Evolutionary conservation across 2,329 filamentous ascomycete species (phyloP), one percentile per base, ranked within the genome.

Genomic region (Ophiostoma populinum): DNA sequence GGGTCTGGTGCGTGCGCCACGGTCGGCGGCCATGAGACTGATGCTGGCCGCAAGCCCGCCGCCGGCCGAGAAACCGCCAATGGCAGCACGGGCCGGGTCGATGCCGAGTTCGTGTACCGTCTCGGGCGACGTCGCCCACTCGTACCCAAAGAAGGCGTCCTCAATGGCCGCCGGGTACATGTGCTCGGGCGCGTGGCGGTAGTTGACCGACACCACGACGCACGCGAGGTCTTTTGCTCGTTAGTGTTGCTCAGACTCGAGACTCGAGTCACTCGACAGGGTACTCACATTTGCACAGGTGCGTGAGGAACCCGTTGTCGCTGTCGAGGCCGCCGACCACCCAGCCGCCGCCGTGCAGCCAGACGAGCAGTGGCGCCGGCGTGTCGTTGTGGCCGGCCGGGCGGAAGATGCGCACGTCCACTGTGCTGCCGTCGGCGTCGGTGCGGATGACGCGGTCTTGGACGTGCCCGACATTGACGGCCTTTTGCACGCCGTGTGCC

Each of bases 341-440:
- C 65, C 66, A 73, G 4, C 67, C 68, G 1, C 67, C 67, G 5
- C 67, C 68, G 43, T 73, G 68, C 44, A 61, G 67, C 46, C 68
- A 74, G 4, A 72, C 43, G 47, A 65, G 59, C 7, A 63, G 57
- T 2, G 67, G 67, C n/a, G n/a, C n/a, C n/a, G n/a, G n/a, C n/a
- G n/a, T n/a, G n/a, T n/a, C n/a, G n/a, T n/a, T n/a, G n/a, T n/a
- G n/a, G 0, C 61, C 62, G 5, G 49, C 46, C 0, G 68, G 67
- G 2, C 59, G 67, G 42, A 71, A 72, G 22, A 54, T 58, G 12
- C 67, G 56, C 11, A 70, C 46, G 4, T 26, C 24, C 6, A 15
- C 29, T 15, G 61, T 51, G 0, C 62, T 62, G 0, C 65, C 66
- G n/a, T 53, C 45, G 31, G 48, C 37, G 27, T 29, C 27, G 5